Evolutionary conservation across 2,329 filamentous ascomycete genomes (phyloP).

Genomic region (Cadophora luteo-olivacea): DNA sequence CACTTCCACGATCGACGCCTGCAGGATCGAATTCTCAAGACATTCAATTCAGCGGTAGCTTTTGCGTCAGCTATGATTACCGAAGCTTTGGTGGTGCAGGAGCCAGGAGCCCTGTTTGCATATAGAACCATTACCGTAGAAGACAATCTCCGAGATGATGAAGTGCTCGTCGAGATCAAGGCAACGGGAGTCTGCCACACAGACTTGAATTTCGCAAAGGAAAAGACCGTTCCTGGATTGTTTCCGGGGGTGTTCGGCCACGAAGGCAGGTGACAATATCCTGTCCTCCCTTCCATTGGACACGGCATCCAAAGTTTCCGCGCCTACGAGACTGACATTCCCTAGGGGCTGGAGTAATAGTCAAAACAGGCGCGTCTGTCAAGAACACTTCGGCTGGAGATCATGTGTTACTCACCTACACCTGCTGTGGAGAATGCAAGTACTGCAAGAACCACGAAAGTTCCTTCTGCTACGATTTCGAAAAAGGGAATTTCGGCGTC

Average conservation of each 20-base stretch:
- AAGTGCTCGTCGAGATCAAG: conserved; percentile 47
- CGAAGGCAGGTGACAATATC: conserved; percentile 36
- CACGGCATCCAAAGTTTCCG: not conserved
- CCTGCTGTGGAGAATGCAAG: conserved; percentile 44
- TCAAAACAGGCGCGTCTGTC: conserved; percentile 31
- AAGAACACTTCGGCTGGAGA: conserved; percentile 27
- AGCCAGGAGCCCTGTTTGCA: conserved; percentile 33
- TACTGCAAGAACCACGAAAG: conserved; percentile 41
- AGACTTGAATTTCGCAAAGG: conserved; percentile 33
- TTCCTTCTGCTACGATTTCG: conserved; percentile 42
- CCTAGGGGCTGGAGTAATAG: conserved; percentile 34
- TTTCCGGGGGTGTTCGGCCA: conserved; percentile 44
- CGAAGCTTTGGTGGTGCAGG: conserved; percentile 27
- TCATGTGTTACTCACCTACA: conserved; percentile 47
- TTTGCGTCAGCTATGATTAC: conserved; percentile 10
- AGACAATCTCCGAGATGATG: conserved; percentile 35
- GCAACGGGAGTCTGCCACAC: conserved; percentile 46
- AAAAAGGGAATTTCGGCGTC: conserved; percentile 38
- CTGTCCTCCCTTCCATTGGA: not conserved
- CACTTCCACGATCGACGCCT: not conserved
- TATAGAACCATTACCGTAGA: conserved; percentile 40
- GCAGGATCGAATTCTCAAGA: not conserved
- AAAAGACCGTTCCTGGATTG: conserved; percentile 25
- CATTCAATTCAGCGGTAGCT: too few species aligned
- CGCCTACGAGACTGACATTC: not conserved